Evolutionary conservation across 495 filamentous ascomycete species (phyloP).

Genomic region (Penicillium tannophilum): DNA sequence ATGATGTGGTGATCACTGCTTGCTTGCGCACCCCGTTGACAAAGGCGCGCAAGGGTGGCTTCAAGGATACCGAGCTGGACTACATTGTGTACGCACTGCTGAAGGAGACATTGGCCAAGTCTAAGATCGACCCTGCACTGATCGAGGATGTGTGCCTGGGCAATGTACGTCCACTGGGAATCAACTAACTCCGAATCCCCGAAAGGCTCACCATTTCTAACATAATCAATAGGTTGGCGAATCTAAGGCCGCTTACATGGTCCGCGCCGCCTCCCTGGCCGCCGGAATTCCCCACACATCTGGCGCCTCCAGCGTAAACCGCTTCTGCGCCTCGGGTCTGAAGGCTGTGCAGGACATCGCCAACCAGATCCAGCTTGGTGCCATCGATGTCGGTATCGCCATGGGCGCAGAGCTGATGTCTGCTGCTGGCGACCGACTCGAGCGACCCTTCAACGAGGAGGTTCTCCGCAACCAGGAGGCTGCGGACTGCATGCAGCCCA

Average conservation of each 20-base stretch:
- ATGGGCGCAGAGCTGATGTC: conserved; percentile 90
- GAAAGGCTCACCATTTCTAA: neutral
- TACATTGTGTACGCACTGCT: conserved; percentile 78
- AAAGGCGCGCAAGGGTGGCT: conserved; percentile 79
- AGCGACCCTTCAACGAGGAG: conserved; percentile 73
- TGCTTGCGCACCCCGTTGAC: conserved; percentile 77
- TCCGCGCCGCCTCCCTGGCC: conserved; percentile 83
- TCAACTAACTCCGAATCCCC: neutral
- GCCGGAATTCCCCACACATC: conserved; percentile 94
- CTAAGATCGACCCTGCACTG: conserved; percentile 76
- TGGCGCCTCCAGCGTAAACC: conserved; percentile 78
- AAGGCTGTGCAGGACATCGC: conserved; percentile 95
- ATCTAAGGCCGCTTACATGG: conserved; percentile 83
- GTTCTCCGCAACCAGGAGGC: conserved; percentile 77
- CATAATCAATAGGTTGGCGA: conserved; percentile 71
- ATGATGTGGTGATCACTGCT: conserved; percentile 92
- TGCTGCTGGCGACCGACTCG: conserved; percentile 64
- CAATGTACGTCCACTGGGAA: conserved; percentile 61
- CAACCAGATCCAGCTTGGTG: conserved; percentile 76
- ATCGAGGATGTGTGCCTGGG: conserved; percentile 93
- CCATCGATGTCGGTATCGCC: conserved; percentile 85
- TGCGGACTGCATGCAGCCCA: conserved; percentile 84
- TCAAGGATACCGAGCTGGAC: conserved; percentile 95
- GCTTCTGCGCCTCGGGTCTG: conserved; percentile 95
- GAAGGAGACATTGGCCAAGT: conserved; percentile 71